phyloP scores from a whole-genome alignment of 1,284 basidiomycete genomes.

The Cutaneotrichosporon cyanovorans region DNA sequence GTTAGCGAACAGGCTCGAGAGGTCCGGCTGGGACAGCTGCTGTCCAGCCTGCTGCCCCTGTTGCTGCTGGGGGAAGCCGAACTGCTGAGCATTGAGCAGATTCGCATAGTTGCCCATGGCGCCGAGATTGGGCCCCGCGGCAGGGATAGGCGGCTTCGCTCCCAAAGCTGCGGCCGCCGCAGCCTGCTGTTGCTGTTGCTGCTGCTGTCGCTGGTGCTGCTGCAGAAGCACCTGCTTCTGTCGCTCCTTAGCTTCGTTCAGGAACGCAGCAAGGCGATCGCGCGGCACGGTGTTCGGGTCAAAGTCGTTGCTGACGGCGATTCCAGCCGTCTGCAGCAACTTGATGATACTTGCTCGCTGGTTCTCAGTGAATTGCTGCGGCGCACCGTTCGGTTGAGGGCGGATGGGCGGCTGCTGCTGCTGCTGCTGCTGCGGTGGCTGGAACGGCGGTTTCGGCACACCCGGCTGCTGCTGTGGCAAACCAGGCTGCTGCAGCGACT shows the following conservation, averaged over 20 bases:
- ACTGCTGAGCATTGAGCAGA: background rate
- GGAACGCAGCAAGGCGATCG: conserved; percentile 11
- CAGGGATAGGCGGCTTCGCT: background rate
- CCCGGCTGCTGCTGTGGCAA: conserved; percentile 2
- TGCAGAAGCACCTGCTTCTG: too few relatives aligned
- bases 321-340: conserved; percentile 11
- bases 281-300: conserved; percentile 17
- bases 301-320: conserved; percentile 14
- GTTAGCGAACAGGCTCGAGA: background rate
- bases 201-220: too few relatives aligned
- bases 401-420: background rate
- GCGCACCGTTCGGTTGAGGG: background rate
- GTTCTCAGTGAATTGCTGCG: conserved; percentile 9
- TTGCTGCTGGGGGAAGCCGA: background rate
- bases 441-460: background rate
- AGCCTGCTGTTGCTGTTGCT: conserved; percentile 7
- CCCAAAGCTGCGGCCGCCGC: background rate
- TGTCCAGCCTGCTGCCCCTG: conserved; percentile 5
- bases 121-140: background rate
- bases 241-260: conserved; percentile 11
- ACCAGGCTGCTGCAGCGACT: background rate
- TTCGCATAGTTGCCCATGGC: background rate
- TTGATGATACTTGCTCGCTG: conserved; percentile 15
- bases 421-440: background rate
- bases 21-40: background rate